These are phyloP conservation scores for Zanthoxylum bungeanum DNA, from an alignment of 345 rosid species.

Conservation along the genomic window DNA sequence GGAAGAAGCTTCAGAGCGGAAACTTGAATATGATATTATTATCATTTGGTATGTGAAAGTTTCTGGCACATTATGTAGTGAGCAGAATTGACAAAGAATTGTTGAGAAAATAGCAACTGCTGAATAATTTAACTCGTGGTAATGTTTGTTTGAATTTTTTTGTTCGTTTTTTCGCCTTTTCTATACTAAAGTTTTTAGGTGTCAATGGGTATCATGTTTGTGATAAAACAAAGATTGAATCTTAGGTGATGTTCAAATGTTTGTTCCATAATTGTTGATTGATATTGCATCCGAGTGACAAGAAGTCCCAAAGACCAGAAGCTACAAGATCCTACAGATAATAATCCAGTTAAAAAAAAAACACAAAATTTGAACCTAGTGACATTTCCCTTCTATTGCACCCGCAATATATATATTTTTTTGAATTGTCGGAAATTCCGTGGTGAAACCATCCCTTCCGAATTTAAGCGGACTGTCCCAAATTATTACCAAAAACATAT, in stretches of 20 bases:
- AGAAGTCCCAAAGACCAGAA: no score
- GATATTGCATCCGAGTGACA: no score
- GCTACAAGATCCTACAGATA: no score
- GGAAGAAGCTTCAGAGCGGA: constrained; percentile 10
- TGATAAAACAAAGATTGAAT: background rate
- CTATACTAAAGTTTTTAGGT: background rate
- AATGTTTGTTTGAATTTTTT: background rate
- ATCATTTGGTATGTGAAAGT: constrained; percentile 18
- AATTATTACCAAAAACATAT: no score
- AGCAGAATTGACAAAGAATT: constrained; percentile 15
- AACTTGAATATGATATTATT: constrained; percentile 10
- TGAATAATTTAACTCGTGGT: background rate
- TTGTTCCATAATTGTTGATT: background rate
- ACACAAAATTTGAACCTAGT: no score
- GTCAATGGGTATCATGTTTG: background rate
- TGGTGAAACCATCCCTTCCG: no score
- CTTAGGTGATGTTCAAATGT: background rate
- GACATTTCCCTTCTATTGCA: no score
- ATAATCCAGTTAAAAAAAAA: no score
- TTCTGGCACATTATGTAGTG: constrained; percentile 7
- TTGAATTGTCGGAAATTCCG: no score
- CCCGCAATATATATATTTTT: no score
- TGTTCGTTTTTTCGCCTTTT: background rate
- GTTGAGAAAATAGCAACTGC: constrained; percentile 2
- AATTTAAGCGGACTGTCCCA: no score